A percentile compares a stretch with the other conserved stretches of the same genome.
These are phyloP conservation scores for Streptanthus diversifolius DNA, from an alignment of 345 rosid genomes.

Conservation along the genomic window DNA sequence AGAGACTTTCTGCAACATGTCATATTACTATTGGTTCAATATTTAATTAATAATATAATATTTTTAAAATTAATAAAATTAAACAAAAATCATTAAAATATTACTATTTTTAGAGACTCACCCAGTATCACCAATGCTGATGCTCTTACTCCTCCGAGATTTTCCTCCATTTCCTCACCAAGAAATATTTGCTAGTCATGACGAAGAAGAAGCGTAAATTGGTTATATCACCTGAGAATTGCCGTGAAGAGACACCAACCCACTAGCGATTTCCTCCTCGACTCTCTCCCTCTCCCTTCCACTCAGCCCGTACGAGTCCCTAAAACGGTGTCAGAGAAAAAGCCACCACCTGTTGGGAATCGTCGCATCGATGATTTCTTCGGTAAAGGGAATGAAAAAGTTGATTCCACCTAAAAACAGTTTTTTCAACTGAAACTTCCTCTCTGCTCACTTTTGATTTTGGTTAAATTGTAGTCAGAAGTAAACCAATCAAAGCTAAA, in stretches of 20 bases:
- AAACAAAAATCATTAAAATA: too few relatives aligned
- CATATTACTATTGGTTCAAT: too few relatives aligned
- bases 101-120: too few relatives aligned
- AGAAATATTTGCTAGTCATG: slow-evolving; percentile 53
- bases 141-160: slow-evolving; percentile 59
- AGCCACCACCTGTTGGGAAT: slow-evolving; percentile 41
- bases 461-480: neutral
- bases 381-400: slow-evolving; percentile 31
- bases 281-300: slow-evolving; percentile 63
- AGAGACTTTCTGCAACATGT: too few relatives aligned
- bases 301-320: slow-evolving; percentile 33
- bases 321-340: slow-evolving; percentile 28
- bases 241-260: slow-evolving; percentile 79
- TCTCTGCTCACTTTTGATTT: neutral
- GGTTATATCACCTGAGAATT: slow-evolving; percentile 59
- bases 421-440: neutral
- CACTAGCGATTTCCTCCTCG: slow-evolving; percentile 76
- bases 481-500: too few relatives aligned
- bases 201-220: slow-evolving; percentile 68
- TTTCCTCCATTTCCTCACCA: slow-evolving; percentile 72
- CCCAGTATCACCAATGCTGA: too few relatives aligned
- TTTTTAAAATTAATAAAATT: too few relatives aligned
- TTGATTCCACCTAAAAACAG: neutral
- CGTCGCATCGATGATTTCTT: slow-evolving; percentile 76
- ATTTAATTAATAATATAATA: too few relatives aligned